phyloP scores from a whole-genome alignment of 139 green algal species.

The Volvox africanus region DNA sequence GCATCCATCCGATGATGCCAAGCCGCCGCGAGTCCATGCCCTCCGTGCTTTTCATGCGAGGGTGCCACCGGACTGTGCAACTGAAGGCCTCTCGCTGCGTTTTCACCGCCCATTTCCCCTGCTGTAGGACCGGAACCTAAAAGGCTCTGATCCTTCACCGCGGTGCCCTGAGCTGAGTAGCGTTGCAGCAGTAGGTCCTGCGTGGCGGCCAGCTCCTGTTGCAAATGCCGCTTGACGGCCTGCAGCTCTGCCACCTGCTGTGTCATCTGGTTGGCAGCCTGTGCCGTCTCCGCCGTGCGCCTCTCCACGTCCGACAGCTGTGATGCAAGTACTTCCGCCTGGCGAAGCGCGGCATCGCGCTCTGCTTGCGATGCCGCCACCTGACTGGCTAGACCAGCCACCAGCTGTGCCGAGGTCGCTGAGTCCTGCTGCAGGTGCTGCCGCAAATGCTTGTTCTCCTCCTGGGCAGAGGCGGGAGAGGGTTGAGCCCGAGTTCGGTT shows the following conservation, averaged over 20 bases:
- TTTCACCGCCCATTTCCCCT: no score
- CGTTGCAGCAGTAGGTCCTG: constrained; percentile 27
- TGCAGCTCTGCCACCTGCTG: background rate
- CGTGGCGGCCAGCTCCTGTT: constrained; percentile 1
- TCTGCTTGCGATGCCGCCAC: background rate
- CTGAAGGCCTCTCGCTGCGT: no score
- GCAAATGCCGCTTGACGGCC: background rate
- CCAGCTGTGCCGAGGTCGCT: background rate
- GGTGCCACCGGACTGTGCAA: no score
- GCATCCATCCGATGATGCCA: constrained; percentile 31
- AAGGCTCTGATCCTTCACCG: no score
- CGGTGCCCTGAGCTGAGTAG: no score
- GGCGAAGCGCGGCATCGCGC: constrained; percentile 11
- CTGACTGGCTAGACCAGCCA: background rate
- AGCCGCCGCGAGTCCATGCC: background rate
- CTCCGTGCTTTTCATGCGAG: no score
- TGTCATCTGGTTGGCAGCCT: background rate
- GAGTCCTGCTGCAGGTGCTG: constrained; percentile 16
- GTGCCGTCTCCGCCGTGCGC: background rate
- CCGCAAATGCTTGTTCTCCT: background rate
- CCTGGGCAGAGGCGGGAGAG: background rate
- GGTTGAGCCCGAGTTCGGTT: no score
- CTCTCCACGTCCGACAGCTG: background rate
- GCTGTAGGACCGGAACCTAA: no score
- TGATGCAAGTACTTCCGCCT: background rate